Percentiles rank a stretch among this genome's conserved stretches.
Evolutionary conservation across 257 asterid species (phyloP).

Genomic region (Fraxinus quadrangulata): DNA sequence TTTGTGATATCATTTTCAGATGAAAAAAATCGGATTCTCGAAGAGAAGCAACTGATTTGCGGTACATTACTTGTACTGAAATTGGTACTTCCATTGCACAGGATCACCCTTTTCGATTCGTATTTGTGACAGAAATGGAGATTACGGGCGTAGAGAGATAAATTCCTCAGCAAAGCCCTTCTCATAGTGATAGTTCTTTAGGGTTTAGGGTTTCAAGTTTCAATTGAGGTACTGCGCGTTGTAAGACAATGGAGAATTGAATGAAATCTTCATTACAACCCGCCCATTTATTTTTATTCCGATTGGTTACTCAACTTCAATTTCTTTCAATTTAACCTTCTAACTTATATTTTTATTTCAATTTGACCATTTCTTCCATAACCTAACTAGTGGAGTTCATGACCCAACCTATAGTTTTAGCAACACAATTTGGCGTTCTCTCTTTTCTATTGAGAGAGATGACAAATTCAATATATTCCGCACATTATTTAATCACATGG

Average conservation of each 20-base stretch:
- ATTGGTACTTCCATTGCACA: neutral
- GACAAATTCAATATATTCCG: too few relatives aligned
- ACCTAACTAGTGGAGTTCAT: too few relatives aligned
- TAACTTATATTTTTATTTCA: too few relatives aligned
- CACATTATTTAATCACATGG: too few relatives aligned
- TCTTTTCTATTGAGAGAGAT: too few relatives aligned
- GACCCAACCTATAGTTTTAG: too few relatives aligned
- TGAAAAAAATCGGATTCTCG: slow-evolving; percentile 54
- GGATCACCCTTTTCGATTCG: slow-evolving; percentile 8
- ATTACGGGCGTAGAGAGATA: slow-evolving; percentile 47
- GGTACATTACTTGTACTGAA: slow-evolving; percentile 22
- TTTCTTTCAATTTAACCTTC: too few relatives aligned
- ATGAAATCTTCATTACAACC: too few relatives aligned
- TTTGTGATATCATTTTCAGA: slow-evolving; percentile 43
- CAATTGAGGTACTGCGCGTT: neutral
- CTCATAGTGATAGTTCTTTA: slow-evolving; percentile 50
- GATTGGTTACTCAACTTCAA: too few relatives aligned
- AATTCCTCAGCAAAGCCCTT: slow-evolving; percentile 48
- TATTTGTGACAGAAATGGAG: slow-evolving; percentile 33
- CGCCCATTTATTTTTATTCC: too few relatives aligned
- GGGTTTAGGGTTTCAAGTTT: slow-evolving; percentile 33
- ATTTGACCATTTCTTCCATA: too few relatives aligned
- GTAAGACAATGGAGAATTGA: neutral
- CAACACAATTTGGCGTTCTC: too few relatives aligned
- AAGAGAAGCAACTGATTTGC: slow-evolving; percentile 22